A percentile compares a stretch with the other conserved stretches of the same genome.
phyloP scores from a whole-genome alignment of 192 early-diverging fungal genomes.

The Backusella sp. region DNA sequence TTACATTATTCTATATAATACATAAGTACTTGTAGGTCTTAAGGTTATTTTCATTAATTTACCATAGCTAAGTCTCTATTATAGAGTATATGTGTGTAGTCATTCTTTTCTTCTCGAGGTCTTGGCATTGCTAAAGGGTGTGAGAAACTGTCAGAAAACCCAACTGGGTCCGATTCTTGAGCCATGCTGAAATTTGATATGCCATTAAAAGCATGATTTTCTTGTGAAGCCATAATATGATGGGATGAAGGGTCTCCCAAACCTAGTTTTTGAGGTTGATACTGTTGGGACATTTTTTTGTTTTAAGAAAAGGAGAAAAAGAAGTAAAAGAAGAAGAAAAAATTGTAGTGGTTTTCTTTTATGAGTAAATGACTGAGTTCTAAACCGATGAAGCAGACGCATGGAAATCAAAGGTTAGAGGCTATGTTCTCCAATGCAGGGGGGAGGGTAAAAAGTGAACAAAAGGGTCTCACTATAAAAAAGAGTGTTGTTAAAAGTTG shows the following conservation, averaged over 20 bases:
- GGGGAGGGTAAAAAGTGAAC: background rate
- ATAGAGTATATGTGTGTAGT: background rate
- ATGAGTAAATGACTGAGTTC: background rate
- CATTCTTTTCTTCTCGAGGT: background rate
- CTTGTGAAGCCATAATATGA: background rate
- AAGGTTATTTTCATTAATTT: background rate
- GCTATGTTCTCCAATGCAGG: background rate
- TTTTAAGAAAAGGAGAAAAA: background rate
- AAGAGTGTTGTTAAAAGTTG: background rate
- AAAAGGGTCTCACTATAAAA: constrained; percentile 5
- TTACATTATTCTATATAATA: background rate
- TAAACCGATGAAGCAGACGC: background rate
- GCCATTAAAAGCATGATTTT: background rate
- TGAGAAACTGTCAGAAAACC: background rate
- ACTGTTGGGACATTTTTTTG: background rate
- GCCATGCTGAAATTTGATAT: background rate
- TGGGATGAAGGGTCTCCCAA: background rate
- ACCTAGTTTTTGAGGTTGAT: background rate
- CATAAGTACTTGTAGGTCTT: background rate
- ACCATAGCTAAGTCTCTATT: background rate
- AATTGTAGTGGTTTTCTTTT: background rate
- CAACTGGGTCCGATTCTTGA: background rate
- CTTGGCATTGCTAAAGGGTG: background rate
- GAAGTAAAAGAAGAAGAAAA: background rate
- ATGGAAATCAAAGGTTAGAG: constrained; percentile 1